phyloP scores from a whole-genome alignment of 768 basidiomycete species.

The Pisolithus sp. region DNA sequence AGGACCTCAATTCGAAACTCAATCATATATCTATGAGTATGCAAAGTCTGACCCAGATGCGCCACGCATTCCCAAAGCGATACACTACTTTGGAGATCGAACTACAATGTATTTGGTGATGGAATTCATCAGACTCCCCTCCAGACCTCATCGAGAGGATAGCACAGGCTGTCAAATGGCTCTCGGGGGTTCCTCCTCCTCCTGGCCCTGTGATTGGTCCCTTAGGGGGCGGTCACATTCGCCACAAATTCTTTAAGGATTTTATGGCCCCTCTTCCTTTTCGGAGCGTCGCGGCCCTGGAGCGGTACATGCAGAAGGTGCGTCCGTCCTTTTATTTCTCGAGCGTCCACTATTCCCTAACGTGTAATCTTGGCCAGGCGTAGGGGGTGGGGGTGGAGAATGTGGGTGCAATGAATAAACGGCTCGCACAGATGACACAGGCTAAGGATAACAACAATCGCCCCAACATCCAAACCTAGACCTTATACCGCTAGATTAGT shows the following conservation, averaged over 20 bases:
- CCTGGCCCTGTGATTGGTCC: neutral
- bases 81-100: neutral
- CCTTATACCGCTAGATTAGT: too few relatives aligned
- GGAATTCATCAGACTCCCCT: neutral
- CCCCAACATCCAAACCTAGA: too few relatives aligned
- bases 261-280: neutral
- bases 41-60: neutral
- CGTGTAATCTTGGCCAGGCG: neutral
- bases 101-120: neutral
- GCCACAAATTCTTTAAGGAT: neutral
- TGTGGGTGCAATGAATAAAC: too few relatives aligned
- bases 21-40: neutral
- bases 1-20: conserved; percentile 1
- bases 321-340: neutral
- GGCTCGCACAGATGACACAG: too few relatives aligned
- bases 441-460: too few relatives aligned
- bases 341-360: neutral
- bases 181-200: neutral
- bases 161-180: neutral
- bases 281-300: neutral
- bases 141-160: neutral
- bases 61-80: neutral
- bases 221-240: neutral
- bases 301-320: neutral
- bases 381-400: too few relatives aligned